These are phyloP conservation scores for Leccinum angustisporum DNA, from an alignment of 1,284 basidiomycete genomes.

Conservation along the genomic window DNA sequence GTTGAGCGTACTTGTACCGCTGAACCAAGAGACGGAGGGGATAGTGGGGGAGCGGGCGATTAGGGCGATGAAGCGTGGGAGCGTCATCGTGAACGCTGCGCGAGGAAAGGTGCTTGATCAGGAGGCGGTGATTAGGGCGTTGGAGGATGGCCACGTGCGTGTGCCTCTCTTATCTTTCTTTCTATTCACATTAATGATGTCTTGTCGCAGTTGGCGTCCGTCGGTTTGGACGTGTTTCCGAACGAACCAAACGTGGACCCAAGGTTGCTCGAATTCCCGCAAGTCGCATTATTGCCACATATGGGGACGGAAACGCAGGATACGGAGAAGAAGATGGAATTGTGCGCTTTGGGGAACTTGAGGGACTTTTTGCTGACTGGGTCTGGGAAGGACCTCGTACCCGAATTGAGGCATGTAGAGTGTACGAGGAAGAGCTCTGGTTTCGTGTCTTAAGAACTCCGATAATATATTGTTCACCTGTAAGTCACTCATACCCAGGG, in stretches of 20 bases:
- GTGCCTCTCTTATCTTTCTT: background rate
- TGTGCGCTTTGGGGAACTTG: conserved; percentile 71
- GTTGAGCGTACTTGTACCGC: conserved; percentile 72
- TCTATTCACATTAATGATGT: background rate
- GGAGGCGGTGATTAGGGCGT: conserved; percentile 77
- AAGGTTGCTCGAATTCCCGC: conserved; percentile 74
- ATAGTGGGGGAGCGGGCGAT: conserved; percentile 50
- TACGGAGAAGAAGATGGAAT: conserved; percentile 80
- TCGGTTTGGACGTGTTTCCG: conserved; percentile 88
- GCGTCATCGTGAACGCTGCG: conserved; percentile 76
- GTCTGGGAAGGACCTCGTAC: background rate
- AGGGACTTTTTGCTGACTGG: conserved; percentile 60
- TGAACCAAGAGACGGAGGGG: conserved; percentile 49
- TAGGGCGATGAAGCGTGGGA: conserved; percentile 74
- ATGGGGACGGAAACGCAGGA: conserved; percentile 80
- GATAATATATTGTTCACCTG: no score
- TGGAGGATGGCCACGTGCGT: conserved; percentile 81
- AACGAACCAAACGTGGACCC: conserved; percentile 87
- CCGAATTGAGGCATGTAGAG: background rate
- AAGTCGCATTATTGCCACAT: conserved; percentile 83
- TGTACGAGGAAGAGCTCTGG: background rate
- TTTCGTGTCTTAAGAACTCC: background rate
- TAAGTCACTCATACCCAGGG: no score
- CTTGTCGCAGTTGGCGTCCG: conserved; percentile 64
- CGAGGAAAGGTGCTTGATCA: conserved; percentile 85